phyloP scores from a whole-genome alignment of 2,329 filamentous ascomycete genomes.

The Pseudocercospora cruenta region DNA sequence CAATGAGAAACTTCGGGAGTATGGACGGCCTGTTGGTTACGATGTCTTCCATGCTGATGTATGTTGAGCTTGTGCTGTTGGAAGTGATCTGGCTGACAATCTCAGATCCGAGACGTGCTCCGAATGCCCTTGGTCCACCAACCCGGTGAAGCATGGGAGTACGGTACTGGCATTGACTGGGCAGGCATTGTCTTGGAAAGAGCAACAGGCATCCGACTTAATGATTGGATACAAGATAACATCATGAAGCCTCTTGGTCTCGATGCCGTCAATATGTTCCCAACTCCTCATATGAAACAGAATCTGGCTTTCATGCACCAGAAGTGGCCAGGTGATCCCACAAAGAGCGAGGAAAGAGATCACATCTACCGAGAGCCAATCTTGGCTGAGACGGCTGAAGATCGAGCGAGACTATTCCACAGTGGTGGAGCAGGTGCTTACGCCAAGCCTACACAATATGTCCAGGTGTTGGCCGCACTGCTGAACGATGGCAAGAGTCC shows the following conservation, averaged over 20 bases:
- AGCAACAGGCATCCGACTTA: conserved; percentile 46
- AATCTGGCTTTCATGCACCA: conserved; percentile 62
- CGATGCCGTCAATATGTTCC: conserved; percentile 61
- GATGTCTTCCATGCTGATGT: conserved; percentile 63
- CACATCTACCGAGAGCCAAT: conserved; percentile 57
- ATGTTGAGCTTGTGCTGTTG: conserved; percentile 26
- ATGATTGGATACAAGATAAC: conserved; percentile 51
- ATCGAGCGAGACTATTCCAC: conserved; percentile 56
- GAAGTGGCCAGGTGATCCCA: conserved; percentile 45
- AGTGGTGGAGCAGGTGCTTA: conserved; percentile 66
- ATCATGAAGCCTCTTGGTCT: conserved; percentile 54
- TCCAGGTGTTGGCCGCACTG: conserved; percentile 63
- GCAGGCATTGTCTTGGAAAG: conserved; percentile 54
- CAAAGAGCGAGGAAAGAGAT: conserved; percentile 44
- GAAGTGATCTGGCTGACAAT: neutral
- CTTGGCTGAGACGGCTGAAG: conserved; percentile 47
- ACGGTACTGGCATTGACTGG: conserved; percentile 55
- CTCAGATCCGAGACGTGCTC: conserved; percentile 48
- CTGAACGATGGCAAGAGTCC: conserved; percentile 68
- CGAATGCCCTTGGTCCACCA: conserved; percentile 62
- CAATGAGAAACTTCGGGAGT: conserved; percentile 47
- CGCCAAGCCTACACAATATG: conserved; percentile 63
- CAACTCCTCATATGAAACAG: conserved; percentile 56
- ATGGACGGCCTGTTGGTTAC: conserved; percentile 53
- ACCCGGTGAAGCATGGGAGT: conserved; percentile 65